Base-by-base conservation (phyloP, 2,329 filamentous ascomycete genomes). In the Xylariaceae sp. region DNA sequence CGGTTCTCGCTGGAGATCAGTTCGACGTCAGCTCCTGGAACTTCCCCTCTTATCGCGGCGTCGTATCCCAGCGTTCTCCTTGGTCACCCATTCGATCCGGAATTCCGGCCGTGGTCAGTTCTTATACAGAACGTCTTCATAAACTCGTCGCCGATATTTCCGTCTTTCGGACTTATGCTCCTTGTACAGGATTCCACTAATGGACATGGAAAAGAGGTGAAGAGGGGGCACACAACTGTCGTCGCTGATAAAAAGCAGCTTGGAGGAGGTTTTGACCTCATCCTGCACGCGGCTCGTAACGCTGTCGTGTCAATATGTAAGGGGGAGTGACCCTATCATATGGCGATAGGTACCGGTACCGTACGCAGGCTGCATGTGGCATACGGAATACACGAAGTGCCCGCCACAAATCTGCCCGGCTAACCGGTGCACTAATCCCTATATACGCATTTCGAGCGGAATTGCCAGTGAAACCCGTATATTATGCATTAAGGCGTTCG, bases 201-300 rank as follows among this genome's bases (percentile, higher is more conserved):
- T 29, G 40, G 21, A 49, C 22, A 36, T 30, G n/a, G 51, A 32
- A 40, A 8, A 22, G 42, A 43, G 46, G 44, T 37, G 34, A 46
- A 18, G 50, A 32, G 50, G 48, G 45, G 42, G 32, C 26, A 44
- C 41, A 55, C 54, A 53, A 32, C 47, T 55, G 48, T 55, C 45
- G 57, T 53, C 47, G 57, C 49, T 46, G 47, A 49, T 37, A 53
- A 48, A n/a, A 50, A 49, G 52, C 47, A 21, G 43, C 50, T 48
- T 47, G 53, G 58, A 55, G 49, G 49, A 56, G 50, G 49, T 47
- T 56, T 60, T 54, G 47, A 54, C 55, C 56, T 55, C 58, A 55
- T 54, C 47, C n/a, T 29, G 53, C 47, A 49, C 43, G 49, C 47
- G 52, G 54, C 53, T 51, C 26, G 26, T 26, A 26, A 47, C 43